Evolutionary conservation across 163 green algal genomes (phyloP).

Genomic region (Chlamydomonas reinhardtii): DNA sequence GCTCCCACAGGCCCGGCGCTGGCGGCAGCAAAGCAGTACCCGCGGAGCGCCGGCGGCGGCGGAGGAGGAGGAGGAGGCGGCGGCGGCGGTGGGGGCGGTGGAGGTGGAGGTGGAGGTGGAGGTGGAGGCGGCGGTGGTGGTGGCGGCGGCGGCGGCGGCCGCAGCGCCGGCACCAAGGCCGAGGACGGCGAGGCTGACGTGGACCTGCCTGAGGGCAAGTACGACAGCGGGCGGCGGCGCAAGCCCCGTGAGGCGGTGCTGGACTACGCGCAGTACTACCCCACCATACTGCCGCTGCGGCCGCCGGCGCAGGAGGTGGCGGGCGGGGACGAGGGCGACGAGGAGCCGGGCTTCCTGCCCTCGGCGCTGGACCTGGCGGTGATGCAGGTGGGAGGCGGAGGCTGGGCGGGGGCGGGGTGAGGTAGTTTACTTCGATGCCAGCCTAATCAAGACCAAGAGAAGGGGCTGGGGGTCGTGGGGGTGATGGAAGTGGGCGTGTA

Average conservation of each 20-base stretch:
- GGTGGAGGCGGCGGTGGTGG: constrained; percentile 14
- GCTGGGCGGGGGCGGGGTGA: too few relatives aligned
- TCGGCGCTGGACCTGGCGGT: constrained; percentile 27
- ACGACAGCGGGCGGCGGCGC: not conserved
- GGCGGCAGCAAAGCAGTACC: constrained; percentile 46
- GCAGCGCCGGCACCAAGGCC: not conserved
- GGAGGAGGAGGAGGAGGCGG: not conserved
- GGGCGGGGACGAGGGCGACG: constrained; percentile 27
- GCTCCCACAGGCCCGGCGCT: constrained; percentile 32
- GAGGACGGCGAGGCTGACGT: not conserved
- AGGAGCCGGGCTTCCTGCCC: constrained; percentile 1
- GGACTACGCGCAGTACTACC: constrained; percentile 78
- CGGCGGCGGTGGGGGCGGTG: not conserved
- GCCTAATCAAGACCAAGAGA: too few relatives aligned
- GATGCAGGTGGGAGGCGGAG: not conserved
- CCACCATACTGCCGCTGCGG: constrained; percentile 70
- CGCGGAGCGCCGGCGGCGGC: not conserved
- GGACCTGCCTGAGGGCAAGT: not conserved
- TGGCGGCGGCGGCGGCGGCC: constrained; percentile 1
- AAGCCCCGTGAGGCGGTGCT: constrained; percentile 49
- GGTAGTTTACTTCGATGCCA: too few relatives aligned
- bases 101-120: not conserved
- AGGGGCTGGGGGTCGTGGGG: too few relatives aligned
- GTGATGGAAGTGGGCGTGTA: too few relatives aligned
- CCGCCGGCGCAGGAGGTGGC: constrained; percentile 47